Evolutionary conservation across 768 basidiomycete genomes (phyloP).

Genomic region (Dentipellis sp.): DNA sequence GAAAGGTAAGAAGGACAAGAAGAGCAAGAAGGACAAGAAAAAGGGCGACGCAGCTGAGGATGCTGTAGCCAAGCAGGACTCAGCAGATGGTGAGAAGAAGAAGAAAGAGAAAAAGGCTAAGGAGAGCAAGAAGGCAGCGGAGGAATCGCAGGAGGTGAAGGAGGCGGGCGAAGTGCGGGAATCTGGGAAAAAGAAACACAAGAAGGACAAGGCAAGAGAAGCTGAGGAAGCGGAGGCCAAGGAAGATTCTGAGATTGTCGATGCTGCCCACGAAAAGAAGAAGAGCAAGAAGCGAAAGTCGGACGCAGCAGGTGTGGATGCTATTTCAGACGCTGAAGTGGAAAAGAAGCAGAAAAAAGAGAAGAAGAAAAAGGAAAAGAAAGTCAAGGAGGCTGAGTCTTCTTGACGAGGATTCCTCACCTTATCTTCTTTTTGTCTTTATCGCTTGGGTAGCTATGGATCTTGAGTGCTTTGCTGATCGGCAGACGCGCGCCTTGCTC

Average conservation of each 20-base stretch:
- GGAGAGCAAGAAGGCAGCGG: constrained; percentile 13
- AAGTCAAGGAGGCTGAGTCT: constrained; percentile 1
- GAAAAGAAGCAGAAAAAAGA: background rate
- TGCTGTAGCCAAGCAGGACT: constrained; percentile 14
- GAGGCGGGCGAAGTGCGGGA: constrained; percentile 23
- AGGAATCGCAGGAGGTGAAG: constrained; percentile 5
- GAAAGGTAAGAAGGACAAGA: constrained; percentile 18
- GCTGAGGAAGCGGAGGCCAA: background rate
- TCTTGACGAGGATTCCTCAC: background rate
- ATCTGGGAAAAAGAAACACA: constrained; percentile 16
- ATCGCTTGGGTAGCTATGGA: too few relatives aligned
- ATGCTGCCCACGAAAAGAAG: constrained; percentile 1
- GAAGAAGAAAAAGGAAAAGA: constrained; percentile 15
- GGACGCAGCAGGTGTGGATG: background rate
- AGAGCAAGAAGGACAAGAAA: constrained; percentile 21
- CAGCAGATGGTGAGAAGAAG: constrained; percentile 21
- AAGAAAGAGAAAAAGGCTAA: constrained; percentile 20
- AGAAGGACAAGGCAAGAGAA: constrained; percentile 11
- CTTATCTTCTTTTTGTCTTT: too few relatives aligned
- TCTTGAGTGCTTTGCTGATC: too few relatives aligned
- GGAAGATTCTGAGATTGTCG: background rate
- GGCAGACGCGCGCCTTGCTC: too few relatives aligned
- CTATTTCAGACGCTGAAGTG: background rate
- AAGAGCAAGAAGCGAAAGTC: constrained; percentile 2
- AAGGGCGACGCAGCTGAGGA: constrained; percentile 3